Evolutionary conservation across 2,329 filamentous ascomycete genomes (phyloP).

Genomic region (Fusarium scirpi): DNA sequence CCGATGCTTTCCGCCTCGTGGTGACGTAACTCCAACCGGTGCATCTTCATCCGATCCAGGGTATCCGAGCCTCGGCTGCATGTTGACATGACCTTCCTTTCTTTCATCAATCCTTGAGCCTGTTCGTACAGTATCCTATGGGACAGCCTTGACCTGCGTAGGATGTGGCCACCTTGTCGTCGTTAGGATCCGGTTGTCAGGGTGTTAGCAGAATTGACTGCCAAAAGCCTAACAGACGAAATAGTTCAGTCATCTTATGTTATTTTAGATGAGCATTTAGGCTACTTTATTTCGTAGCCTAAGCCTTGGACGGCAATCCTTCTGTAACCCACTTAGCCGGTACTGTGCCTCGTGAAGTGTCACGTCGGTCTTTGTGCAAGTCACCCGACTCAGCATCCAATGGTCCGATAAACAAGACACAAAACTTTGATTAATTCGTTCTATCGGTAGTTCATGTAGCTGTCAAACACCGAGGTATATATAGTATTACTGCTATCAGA

Average conservation of each 20-base stretch:
- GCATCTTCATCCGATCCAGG: background rate
- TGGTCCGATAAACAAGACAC: background rate
- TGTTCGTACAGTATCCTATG: background rate
- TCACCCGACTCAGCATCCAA: background rate
- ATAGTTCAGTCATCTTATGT: too few relatives aligned
- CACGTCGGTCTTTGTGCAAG: too few relatives aligned
- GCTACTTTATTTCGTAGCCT: too few relatives aligned
- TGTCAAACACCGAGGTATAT: too few relatives aligned
- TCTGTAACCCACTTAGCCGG: background rate
- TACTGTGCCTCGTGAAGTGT: background rate
- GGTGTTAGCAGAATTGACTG: rapidly evolving
- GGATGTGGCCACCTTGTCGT: background rate
- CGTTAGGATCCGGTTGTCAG: too few relatives aligned
- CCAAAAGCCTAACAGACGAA: too few relatives aligned
- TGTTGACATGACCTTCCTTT: background rate
- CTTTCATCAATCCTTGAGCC: background rate
- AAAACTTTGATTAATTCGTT: background rate
- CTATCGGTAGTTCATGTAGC: too few relatives aligned
- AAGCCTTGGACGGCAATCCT: too few relatives aligned
- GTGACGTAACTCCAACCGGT: background rate
- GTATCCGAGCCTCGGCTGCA: background rate
- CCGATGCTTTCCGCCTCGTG: background rate
- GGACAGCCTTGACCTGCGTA: background rate
- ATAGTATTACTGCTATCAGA: too few relatives aligned
- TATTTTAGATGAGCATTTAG: too few relatives aligned